Base-by-base conservation (phyloP, 306 rosid species). In the Potentilla sterilis region DNA sequence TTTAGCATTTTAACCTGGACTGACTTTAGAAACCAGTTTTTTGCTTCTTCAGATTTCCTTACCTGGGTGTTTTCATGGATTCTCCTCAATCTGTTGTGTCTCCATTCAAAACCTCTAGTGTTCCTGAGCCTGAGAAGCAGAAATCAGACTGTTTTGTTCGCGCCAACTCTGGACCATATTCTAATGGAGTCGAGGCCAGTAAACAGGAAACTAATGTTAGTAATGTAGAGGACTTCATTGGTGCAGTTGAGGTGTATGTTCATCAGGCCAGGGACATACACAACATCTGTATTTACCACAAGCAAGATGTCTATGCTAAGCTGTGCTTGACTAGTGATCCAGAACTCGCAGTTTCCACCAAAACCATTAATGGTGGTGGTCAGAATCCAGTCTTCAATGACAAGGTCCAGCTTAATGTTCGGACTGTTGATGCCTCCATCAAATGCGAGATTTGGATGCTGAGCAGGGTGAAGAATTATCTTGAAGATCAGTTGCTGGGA, bases 381-480 rank as follows among this genome's bases (percentile, higher is more conserved):
- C 85, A 89, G 57, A 92, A 95, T 82, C 98, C 98, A 0, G 97
- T 95, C 40, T 95, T 95, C 54, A 83, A 90, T 61, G 98, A 95
- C 55, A 87, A 83, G 70, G 89, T 95, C 24, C 83, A 77, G 16
- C 85, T 95, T 41, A 78, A 78, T 15, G 97, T 95, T 47, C 79
- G 72, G 64, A 80, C 91, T 0, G 78, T 86, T 22, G 97, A 89
- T 9, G 79, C 93, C 46, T 81, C 88, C 14, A 86, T 95, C 49
- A 92, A 91, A 79, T 95, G 99, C 67, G 99, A 95, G 89, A 85
- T 95, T 52, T 95, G 97, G 97, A 95, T 95, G 99, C 58, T 95
- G 67, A 95, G 99, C 58, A 87, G 99, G 86, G 99, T 95, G 59
- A 89, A 80, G 86, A 95, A 95, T 74, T 95, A 95, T 88, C 97